These are phyloP conservation scores for Phialophora chinensis DNA, from an alignment of 2,329 filamentous ascomycete genomes.

Conservation along the genomic window DNA sequence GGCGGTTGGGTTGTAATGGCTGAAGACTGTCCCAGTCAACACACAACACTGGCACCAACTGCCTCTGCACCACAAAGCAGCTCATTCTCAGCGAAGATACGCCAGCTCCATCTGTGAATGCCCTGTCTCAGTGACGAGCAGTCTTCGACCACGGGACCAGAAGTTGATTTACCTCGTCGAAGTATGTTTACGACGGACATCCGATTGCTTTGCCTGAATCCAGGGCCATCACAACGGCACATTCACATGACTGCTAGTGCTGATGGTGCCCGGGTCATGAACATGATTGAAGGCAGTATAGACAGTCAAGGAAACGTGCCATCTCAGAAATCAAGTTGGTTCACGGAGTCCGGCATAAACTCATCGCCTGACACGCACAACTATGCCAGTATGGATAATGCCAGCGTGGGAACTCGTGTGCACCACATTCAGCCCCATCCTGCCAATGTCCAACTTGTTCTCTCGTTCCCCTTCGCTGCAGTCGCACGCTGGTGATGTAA, in stretches of 20 bases:
- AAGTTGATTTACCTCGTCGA: not conserved
- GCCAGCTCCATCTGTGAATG: not conserved
- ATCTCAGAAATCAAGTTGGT: not conserved
- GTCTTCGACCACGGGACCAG: not conserved
- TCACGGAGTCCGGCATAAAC: not conserved
- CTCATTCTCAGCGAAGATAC: not conserved
- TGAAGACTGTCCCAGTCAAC: not conserved
- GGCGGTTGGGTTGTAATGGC: not conserved
- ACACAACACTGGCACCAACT: not conserved
- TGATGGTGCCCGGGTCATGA: not conserved
- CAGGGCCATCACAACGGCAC: too few relatives aligned
- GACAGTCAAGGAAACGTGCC: not conserved
- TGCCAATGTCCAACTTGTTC: conserved; percentile 57
- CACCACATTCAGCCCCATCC: conserved; percentile 50
- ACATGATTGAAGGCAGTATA: not conserved
- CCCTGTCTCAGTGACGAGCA: not conserved
- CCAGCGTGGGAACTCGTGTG: too few relatives aligned
- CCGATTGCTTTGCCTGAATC: not conserved
- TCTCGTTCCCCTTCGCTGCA: conserved; percentile 47
- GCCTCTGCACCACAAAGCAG: not conserved
- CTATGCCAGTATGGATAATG: not conserved
- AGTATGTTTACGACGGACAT: not conserved
- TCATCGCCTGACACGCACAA: not conserved
- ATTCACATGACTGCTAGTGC: not conserved
- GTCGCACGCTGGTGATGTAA: conserved; percentile 45